A percentile compares a stretch with the other conserved stretches of the same genome.
Conservation (phyloP, 805 yeast genomes). For the Priceomyces melissophilus region DNA sequence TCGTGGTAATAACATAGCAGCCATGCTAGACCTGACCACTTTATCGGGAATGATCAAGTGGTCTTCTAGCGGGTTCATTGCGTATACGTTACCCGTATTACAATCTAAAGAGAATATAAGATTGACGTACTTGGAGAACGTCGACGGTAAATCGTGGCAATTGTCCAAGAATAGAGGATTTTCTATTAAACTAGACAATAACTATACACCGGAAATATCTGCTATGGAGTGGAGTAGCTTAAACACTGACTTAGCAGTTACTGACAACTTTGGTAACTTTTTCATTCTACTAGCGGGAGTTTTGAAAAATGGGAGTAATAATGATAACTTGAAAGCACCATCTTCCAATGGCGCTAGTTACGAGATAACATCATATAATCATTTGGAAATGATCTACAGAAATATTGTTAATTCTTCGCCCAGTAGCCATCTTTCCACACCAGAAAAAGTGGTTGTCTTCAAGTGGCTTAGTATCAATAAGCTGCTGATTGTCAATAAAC, state of each 20-base stretch:
- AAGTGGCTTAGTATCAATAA: slow-evolving; percentile 78
- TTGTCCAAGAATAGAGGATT: slow-evolving; percentile 54
- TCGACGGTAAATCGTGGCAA: slow-evolving; percentile 78
- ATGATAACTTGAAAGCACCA: slow-evolving; percentile 13
- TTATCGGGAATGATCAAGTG: slow-evolving; percentile 48
- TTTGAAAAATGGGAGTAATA: slow-evolving; percentile 28
- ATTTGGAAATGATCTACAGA: slow-evolving; percentile 46
- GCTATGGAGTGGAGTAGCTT: slow-evolving; percentile 70
- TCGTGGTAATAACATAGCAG: not conserved
- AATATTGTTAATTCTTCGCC: slow-evolving; percentile 26
- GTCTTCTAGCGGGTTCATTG: slow-evolving; percentile 84
- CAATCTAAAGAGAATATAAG: slow-evolving; percentile 38
- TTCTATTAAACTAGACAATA: slow-evolving; percentile 25
- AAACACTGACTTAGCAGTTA: slow-evolving; percentile 77
- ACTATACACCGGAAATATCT: slow-evolving; percentile 30
- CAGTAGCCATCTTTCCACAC: slow-evolving; percentile 8
- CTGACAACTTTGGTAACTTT: slow-evolving; percentile 67
- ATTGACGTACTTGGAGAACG: slow-evolving; percentile 67
- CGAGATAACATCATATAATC: slow-evolving; percentile 43
- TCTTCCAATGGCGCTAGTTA: slow-evolving; percentile 22
- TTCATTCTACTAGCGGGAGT: slow-evolving; percentile 42
- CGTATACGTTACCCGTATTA: slow-evolving; percentile 49
- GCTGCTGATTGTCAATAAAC: slow-evolving; percentile 55
- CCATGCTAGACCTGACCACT: not conserved
- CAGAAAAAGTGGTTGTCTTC: slow-evolving; percentile 42